Evolutionary conservation across 352 stramenopile genomes (phyloP), one percentile per base, ranked within the genome.

Genomic region (Pythium aristosporum): DNA sequence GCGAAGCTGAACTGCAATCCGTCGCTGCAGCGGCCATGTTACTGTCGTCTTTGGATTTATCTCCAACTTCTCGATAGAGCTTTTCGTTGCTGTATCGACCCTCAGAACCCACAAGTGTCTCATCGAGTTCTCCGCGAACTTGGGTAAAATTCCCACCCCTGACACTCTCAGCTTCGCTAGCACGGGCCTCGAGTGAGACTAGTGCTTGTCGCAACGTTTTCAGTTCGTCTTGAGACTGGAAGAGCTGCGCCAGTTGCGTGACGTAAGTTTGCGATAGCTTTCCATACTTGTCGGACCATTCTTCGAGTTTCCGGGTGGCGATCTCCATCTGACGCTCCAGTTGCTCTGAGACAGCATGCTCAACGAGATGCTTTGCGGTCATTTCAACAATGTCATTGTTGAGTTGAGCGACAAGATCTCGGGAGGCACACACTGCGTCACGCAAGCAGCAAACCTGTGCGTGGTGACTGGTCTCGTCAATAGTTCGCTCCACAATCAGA

Each of bases 381-480:
- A 69, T 44, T 1, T 54, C 28, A 1, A 46, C 43, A 7, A 73
- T 48, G 30, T 67, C 46, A 2, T 46, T 18, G 12, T 34, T 57
- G 2, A 63, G 34, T 5, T 61, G 39, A 6, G 39, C 41, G 0
- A 66, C 11, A 6, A 48, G 54, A 0, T 25, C 39, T 28, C 67
- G 44, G 2, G 41, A 25, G 0, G 42, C 41, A 7, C 53, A 53
- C 12, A 79, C 30, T 25, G 76, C 63, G 30, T 49, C 43, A 34
- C 57, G 56, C 10, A 81, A 13, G 43, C 55, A 50, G 52, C 63
- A 69, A 5, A 69, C 48, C 23, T 75, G 62, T 25, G 58, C 56
- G 63, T 61, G 65, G 57, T 65, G 63, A 15, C 53, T 48, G 39
- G 23, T 65, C 36, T 62, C 30, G 39, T 69, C 63, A 2, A 69